Evolutionary conservation across 441 rosid genomes (phyloP).

Genomic region (Sinapis alba): DNA sequence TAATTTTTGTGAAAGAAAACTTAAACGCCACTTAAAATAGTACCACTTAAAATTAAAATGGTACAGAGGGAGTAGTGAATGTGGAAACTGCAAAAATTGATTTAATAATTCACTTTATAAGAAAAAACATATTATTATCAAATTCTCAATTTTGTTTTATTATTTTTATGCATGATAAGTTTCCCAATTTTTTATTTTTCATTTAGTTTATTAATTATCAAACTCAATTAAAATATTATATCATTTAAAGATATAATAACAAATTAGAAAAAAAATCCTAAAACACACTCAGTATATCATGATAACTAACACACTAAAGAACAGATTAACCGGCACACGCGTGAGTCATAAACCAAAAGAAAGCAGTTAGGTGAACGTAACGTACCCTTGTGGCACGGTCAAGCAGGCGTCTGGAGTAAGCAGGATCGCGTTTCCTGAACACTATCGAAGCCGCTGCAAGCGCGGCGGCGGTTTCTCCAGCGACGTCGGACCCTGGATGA

Average conservation of each 20-base stretch:
- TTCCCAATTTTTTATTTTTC: background rate
- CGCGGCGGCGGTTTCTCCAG: slow-evolving; percentile 79
- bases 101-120: background rate
- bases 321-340: slow-evolving; percentile 2
- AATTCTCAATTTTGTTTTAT: background rate
- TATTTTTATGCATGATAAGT: background rate
- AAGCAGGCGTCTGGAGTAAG: slow-evolving; percentile 60
- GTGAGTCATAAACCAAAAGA: background rate
- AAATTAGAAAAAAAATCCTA: background rate
- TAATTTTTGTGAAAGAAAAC: too few relatives aligned
- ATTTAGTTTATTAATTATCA: background rate
- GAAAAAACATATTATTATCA: background rate
- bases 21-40: too few relatives aligned
- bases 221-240: too few relatives aligned
- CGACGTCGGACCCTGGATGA: slow-evolving; percentile 76
- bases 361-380: slow-evolving; percentile 33
- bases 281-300: background rate
- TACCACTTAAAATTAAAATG: too few relatives aligned
- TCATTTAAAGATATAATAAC: background rate
- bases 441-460: slow-evolving; percentile 76
- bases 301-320: background rate
- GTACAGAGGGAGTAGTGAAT: too few relatives aligned
- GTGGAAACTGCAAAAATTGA: background rate
- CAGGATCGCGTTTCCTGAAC: slow-evolving; percentile 62
- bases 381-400: slow-evolving; percentile 68